These are phyloP conservation scores for Cercophora sp. DNA, from an alignment of 495 filamentous ascomycete genomes.

Conservation along the genomic window DNA sequence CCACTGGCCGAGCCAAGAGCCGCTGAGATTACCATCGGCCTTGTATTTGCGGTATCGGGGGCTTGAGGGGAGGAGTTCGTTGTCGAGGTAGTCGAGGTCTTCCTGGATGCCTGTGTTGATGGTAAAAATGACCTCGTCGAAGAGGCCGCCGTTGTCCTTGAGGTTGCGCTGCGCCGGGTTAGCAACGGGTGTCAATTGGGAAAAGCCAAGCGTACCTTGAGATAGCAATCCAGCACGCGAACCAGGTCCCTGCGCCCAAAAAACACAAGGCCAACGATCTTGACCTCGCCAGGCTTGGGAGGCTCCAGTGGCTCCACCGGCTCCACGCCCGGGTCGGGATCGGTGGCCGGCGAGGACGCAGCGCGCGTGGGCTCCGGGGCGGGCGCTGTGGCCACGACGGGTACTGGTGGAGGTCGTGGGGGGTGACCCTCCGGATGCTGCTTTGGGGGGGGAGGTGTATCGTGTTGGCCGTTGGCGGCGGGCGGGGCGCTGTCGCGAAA, in stretches of 20 bases:
- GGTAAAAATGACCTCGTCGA: not conserved
- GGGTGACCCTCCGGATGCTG: not conserved
- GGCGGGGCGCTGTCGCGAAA: not conserved
- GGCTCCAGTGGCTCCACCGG: no score
- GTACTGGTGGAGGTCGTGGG: not conserved
- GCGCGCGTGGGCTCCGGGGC: not conserved
- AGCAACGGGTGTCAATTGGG: not conserved
- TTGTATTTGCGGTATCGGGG: not conserved
- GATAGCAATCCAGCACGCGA: not conserved
- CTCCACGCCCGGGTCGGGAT: no score
- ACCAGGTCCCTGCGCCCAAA: not conserved
- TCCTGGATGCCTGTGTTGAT: not conserved
- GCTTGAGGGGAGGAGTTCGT: not conserved
- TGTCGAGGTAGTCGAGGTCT: not conserved
- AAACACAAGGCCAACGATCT: not conserved
- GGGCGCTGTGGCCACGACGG: not conserved
- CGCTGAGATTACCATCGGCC: not conserved
- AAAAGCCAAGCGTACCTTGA: not conserved
- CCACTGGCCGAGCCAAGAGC: slow-evolving; percentile 1
- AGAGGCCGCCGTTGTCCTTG: not conserved
- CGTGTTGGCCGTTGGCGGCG: not conserved
- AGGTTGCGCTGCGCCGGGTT: not conserved
- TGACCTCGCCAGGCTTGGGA: no score
- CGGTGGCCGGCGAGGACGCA: no score
- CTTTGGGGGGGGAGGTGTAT: no score